A percentile compares a stretch with the other conserved stretches of the same genome.
Evolutionary conservation across 805 yeast species (phyloP).

Genomic region (Pichia nanzhaoensis): DNA sequence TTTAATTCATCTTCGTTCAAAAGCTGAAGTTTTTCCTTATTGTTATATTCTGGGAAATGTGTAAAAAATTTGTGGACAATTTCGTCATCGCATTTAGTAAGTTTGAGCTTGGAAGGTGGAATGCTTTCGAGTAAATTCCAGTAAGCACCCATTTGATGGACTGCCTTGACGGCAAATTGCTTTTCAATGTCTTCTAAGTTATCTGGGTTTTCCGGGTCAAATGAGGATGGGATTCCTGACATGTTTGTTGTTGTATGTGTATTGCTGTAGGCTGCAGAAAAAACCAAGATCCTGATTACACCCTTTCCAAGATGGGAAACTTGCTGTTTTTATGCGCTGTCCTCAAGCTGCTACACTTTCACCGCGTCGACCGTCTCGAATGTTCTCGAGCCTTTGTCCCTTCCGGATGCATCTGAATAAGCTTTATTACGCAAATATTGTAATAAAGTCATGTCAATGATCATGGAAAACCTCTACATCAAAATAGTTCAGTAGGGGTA

Average conservation of each 20-base stretch:
- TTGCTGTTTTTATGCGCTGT: no score
- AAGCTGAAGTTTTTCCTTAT: slow-evolving; percentile 46
- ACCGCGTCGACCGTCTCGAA: no score
- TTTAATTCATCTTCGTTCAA: slow-evolving; percentile 80
- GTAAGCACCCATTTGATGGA: slow-evolving; percentile 89
- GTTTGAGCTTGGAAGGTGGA: slow-evolving; percentile 71
- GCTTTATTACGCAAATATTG: no score
- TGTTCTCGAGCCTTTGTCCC: no score
- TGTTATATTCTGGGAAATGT: slow-evolving; percentile 84
- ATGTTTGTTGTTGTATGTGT: background rate
- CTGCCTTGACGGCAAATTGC: slow-evolving; percentile 98
- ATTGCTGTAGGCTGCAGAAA: background rate
- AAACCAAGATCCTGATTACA: no score
- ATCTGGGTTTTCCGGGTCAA: slow-evolving; percentile 78
- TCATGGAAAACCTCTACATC: no score
- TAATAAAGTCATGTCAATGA: no score
- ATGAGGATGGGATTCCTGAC: slow-evolving; percentile 17
- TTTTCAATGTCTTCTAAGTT: slow-evolving; percentile 93
- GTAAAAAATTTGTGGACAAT: slow-evolving; percentile 53
- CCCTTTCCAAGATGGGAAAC: no score
- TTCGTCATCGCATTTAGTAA: slow-evolving; percentile 67
- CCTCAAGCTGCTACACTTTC: no score
- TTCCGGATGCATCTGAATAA: no score
- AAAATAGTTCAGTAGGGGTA: no score
- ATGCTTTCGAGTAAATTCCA: slow-evolving; percentile 72